Conservation (phyloP, 768 basidiomycete genomes). For the Boletus barrowsii region DNA sequence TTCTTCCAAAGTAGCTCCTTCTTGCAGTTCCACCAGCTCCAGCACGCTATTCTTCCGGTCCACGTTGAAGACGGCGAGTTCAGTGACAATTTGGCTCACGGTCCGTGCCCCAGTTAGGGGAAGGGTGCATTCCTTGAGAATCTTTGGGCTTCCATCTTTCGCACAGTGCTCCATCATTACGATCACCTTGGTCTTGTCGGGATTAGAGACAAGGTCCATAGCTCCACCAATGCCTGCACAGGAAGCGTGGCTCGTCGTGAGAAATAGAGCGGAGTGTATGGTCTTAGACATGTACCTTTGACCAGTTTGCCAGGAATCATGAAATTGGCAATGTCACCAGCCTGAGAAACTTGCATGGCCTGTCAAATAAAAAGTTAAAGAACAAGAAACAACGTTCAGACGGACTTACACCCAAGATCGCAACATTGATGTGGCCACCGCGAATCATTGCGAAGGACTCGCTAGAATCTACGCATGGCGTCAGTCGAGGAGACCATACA, state of each 20-base stretch:
- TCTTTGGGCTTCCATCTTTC: constrained; percentile 87
- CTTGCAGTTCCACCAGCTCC: constrained; percentile 77
- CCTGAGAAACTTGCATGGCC: constrained; percentile 94
- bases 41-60: constrained; percentile 72
- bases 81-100: constrained; percentile 91
- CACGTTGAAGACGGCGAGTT: constrained; percentile 87
- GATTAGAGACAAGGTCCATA: constrained; percentile 96
- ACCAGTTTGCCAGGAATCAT: constrained; percentile 97
- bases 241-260: constrained; percentile 2
- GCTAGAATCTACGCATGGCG: constrained; percentile 54
- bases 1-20: constrained; percentile 80
- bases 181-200: constrained; percentile 91
- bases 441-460: constrained; percentile 99
- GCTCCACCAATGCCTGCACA: constrained; percentile 85
- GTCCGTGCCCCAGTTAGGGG: constrained; percentile 87
- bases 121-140: constrained; percentile 74
- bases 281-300: constrained; percentile 49
- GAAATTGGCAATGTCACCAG: constrained; percentile 94
- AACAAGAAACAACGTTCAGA: background rate
- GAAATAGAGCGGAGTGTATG: background rate
- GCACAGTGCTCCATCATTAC: constrained; percentile 88
- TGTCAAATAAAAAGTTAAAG: constrained; percentile 25
- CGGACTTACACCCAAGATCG: constrained; percentile 80
- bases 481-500: background rate
- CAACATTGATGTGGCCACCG: constrained; percentile 91